Evolutionary conservation across 345 rosid genomes (phyloP).

Genomic region (Streptanthus diversifolius): DNA sequence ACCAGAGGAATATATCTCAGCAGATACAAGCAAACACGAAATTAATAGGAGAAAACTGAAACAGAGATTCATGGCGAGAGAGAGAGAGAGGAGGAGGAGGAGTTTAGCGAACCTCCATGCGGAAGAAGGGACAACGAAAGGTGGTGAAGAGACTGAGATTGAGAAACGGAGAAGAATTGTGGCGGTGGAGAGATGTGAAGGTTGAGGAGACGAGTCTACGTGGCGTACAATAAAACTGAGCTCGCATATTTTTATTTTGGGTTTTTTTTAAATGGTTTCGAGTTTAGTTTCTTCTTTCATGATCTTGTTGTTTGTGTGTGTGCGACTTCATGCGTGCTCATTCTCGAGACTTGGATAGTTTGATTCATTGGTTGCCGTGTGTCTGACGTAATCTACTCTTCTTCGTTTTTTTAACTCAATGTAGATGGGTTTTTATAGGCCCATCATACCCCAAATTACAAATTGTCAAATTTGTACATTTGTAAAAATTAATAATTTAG

Average conservation of each 20-base stretch:
- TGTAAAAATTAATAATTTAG: too few relatives aligned
- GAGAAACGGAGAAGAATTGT: slow-evolving; percentile 18
- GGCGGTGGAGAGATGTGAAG: slow-evolving; percentile 26
- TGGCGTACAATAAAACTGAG: slow-evolving; percentile 32
- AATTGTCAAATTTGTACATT: too few relatives aligned
- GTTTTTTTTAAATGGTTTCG: background rate
- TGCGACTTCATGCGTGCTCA: too few relatives aligned
- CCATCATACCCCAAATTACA: too few relatives aligned
- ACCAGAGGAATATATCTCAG: background rate
- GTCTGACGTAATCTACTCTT: too few relatives aligned
- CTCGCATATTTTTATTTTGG: background rate
- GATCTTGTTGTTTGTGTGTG: too few relatives aligned
- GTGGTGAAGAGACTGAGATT: slow-evolving; percentile 20
- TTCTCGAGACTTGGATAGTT: too few relatives aligned
- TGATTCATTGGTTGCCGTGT: too few relatives aligned
- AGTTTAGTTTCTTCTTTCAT: too few relatives aligned
- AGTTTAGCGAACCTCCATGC: slow-evolving; percentile 59
- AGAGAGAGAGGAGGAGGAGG: background rate
- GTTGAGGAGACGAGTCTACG: slow-evolving; percentile 35
- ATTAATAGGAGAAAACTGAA: background rate
- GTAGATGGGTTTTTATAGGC: too few relatives aligned
- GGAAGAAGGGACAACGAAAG: slow-evolving; percentile 34
- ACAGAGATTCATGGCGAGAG: slow-evolving; percentile 1
- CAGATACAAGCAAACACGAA: slow-evolving; percentile 10
- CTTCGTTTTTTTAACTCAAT: too few relatives aligned